Evolutionary conservation across 352 stramenopile genomes (phyloP), one percentile per base, ranked within the genome.

Genomic region (Globisporangium lucens): DNA sequence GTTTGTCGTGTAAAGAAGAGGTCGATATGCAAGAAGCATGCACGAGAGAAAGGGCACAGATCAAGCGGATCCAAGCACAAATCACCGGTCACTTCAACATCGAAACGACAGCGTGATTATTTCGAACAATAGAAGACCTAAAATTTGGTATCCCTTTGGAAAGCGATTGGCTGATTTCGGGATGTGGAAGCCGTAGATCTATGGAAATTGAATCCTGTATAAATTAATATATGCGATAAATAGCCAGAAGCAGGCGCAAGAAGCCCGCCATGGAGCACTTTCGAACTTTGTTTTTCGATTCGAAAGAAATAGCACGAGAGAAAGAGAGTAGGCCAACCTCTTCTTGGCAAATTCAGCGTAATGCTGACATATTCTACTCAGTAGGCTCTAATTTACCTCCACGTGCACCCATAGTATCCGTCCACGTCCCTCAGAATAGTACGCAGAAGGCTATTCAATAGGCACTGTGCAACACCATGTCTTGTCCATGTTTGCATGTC

Each of bases 51-150:
- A 51, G 17, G 4, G 38, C 38, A 46, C 0, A 46, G 1, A 9
- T 3, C 17, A 17, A 36, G 12, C 22, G 12, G 24, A 59, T 59
- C 53, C 53, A 59, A 52, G 6, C 17, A 52, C 35, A 38, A 36
- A 38, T 8, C 33, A 38, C 7, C 17, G 12, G 4, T 3, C 53
- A 41, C 53, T 59, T 59, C 53, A 59, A 59, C 29, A 38, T 59
- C 53, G 53, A 59, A 59, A 56, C 51, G 22, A 56, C 51, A 56
- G 22, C 49, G 22, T 33, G 51, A 24, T 41, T 59, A 41, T 27
- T 41, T 59, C 27, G 53, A 59, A 59, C 13, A 59, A 59, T 59
- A 59, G 29, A 41, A 15, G 43, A 27, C 17, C 53, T n/a, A 7
- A 5, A 57, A 57, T n/a, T 12, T 10, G 2, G 22, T 57, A 5